These are phyloP conservation scores for Bryum argenteum DNA, from an alignment of 225 moss, liverwort and hornwort genomes.

Conservation along the genomic window DNA sequence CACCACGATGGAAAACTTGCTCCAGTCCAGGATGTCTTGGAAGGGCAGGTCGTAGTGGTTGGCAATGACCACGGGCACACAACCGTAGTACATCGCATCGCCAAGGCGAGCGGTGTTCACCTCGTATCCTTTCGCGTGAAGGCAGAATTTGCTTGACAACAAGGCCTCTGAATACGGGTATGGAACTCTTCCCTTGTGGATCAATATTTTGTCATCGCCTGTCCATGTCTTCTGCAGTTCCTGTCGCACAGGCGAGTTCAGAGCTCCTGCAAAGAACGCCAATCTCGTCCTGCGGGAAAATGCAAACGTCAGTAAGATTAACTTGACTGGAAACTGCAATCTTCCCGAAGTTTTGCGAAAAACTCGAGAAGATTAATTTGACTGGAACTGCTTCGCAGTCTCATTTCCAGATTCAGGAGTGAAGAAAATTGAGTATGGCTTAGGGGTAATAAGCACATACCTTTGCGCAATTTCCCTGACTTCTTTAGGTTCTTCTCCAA, in stretches of 20 bases:
- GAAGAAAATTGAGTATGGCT: no score
- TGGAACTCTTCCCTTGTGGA: slow-evolving; percentile 49
- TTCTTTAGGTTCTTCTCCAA: slow-evolving; percentile 39
- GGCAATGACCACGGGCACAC: slow-evolving; percentile 72
- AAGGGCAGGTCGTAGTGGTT: slow-evolving; percentile 76
- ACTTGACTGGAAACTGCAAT: no score
- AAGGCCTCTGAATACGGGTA: slow-evolving; percentile 61
- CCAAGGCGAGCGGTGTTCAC: slow-evolving; percentile 77
- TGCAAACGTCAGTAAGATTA: no score
- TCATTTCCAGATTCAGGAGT: not conserved
- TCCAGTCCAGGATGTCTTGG: slow-evolving; percentile 71
- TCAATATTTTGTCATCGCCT: slow-evolving; percentile 54
- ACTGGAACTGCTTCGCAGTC: not conserved
- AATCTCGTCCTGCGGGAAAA: slow-evolving; percentile 45
- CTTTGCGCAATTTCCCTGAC: slow-evolving; percentile 30
- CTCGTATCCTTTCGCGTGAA: slow-evolving; percentile 77
- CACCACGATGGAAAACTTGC: slow-evolving; percentile 62
- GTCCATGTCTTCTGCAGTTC: slow-evolving; percentile 46
- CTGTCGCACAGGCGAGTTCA: slow-evolving; percentile 64
- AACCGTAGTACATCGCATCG: slow-evolving; percentile 77
- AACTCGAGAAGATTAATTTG: no score
- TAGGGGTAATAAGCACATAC: no score
- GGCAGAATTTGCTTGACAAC: slow-evolving; percentile 69
- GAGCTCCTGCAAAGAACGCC: slow-evolving; percentile 71
- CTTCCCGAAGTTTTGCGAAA: no score